Percentiles rank a stretch among this genome's conserved stretches.
phyloP scores from a whole-genome alignment of 2,329 filamentous ascomycete genomes.

The Paracoccidioides lutzii region DNA sequence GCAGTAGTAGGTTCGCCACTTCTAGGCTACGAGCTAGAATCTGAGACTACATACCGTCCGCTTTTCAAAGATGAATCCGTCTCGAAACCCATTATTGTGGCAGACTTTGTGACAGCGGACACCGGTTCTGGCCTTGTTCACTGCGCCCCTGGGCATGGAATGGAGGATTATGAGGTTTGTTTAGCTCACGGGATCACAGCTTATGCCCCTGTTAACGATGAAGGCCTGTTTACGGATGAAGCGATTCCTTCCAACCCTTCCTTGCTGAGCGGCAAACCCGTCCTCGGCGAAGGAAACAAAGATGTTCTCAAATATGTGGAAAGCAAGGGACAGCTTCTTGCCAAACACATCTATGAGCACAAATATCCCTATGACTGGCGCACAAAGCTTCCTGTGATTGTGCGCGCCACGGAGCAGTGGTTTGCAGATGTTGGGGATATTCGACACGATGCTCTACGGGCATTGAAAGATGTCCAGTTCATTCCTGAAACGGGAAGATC shows the following conservation, averaged over 20 bases:
- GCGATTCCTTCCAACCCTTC: conserved; percentile 60
- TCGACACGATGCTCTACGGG: conserved; percentile 57
- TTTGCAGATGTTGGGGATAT: conserved; percentile 85
- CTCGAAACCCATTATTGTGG: conserved; percentile 60
- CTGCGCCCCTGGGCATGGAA: conserved; percentile 84
- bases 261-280: conserved; percentile 55
- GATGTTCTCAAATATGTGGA: conserved; percentile 58
- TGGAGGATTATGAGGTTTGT: conserved; percentile 88
- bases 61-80: conserved; percentile 50
- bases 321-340: conserved; percentile 48
- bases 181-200: conserved; percentile 55
- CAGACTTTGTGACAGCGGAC: conserved; percentile 74
- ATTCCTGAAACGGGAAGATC: conserved; percentile 61
- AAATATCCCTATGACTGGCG: conserved; percentile 99
- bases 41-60: conserved; percentile 53
- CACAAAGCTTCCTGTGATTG: conserved; percentile 82
- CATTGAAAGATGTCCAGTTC: conserved; percentile 62
- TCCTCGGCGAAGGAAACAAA: conserved; percentile 56
- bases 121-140: conserved; percentile 97
- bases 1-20: conserved; percentile 45
- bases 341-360: conserved; percentile 60
- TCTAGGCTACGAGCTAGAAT: conserved; percentile 51
- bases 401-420: conserved; percentile 91
- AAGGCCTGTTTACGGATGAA: conserved; percentile 66
- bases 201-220: conserved; percentile 70